Conservation (phyloP, 768 basidiomycete species). For the Leucosporidium scottii region DNA sequence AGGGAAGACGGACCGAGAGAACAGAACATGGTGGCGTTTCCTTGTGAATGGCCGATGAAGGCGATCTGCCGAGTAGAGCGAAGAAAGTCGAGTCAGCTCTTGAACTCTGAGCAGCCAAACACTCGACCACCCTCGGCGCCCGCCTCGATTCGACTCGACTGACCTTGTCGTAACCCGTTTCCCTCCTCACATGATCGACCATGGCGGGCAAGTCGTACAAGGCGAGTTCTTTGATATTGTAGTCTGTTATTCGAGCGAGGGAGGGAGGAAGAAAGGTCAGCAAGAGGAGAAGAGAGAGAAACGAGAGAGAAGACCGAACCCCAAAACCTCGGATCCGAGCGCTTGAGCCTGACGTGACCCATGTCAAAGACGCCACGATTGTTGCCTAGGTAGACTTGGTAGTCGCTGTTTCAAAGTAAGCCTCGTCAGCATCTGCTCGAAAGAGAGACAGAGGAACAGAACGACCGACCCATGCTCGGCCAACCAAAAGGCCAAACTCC, state of each 20-base stretch:
- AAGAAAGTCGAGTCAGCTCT: background rate
- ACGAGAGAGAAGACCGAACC: conserved; percentile 37
- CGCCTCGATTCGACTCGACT: background rate
- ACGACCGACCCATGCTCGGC: conserved; percentile 43
- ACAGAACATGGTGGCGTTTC: conserved; percentile 50
- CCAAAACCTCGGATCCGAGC: conserved; percentile 50
- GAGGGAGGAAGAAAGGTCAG: background rate
- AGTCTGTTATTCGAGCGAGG: conserved; percentile 40
- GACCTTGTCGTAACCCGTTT: conserved; percentile 48
- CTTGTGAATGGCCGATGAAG: conserved; percentile 52
- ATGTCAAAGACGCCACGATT: conserved; percentile 49
- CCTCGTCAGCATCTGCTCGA: too few relatives aligned
- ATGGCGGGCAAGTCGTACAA: conserved; percentile 51
- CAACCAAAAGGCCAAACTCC: conserved; percentile 51
- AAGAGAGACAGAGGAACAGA: background rate
- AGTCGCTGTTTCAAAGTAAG: conserved; percentile 38
- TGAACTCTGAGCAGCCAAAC: background rate
- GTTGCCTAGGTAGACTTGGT: conserved; percentile 47
- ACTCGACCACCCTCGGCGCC: too few relatives aligned
- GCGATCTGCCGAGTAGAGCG: conserved; percentile 41
- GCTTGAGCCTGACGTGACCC: conserved; percentile 46
- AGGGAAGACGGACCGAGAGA: conserved; percentile 40
- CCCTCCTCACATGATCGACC: conserved; percentile 47
- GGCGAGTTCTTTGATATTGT: conserved; percentile 50
- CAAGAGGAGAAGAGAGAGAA: background rate